Percentiles rank a stretch among this genome's conserved stretches.
These are phyloP conservation scores for Metschnikowia aberdeeniae DNA, from an alignment of 805 yeast genomes.

Conservation along the genomic window DNA sequence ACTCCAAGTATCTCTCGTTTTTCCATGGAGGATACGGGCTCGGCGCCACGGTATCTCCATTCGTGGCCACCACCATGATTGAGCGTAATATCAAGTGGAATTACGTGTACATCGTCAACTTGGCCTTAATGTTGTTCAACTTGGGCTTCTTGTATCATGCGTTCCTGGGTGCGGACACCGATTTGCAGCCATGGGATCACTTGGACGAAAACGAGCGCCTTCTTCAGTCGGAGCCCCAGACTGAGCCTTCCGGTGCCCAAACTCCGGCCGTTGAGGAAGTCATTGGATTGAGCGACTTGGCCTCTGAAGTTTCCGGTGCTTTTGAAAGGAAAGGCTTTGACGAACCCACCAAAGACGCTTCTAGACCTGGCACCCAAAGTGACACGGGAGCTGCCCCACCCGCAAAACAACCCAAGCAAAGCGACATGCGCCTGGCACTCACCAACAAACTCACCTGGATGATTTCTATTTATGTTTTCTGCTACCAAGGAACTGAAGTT, in stretches of 20 bases:
- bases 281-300: conserved; percentile 9
- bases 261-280: conserved; percentile 6
- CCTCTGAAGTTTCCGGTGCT: conserved; percentile 1
- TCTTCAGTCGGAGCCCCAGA: not conserved
- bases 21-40: conserved; percentile 24
- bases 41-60: conserved; percentile 24
- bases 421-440: conserved; percentile 16
- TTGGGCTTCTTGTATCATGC: conserved; percentile 8
- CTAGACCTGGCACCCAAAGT: no score
- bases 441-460: conserved; percentile 19
- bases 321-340: not conserved
- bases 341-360: no score
- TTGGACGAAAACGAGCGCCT: conserved; percentile 9
- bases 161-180: conserved; percentile 17
- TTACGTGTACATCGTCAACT: conserved; percentile 17
- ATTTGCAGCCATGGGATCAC: conserved; percentile 16
- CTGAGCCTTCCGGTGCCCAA: not conserved
- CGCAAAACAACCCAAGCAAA: not conserved
- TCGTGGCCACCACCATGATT: conserved; percentile 19
- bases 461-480: conserved; percentile 16
- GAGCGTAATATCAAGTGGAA: conserved; percentile 18
- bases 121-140: conserved; percentile 15
- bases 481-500: conserved; percentile 22
- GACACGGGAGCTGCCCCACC: not conserved
- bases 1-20: conserved; percentile 18